These are phyloP conservation scores for Saccharomycopsis selenospora DNA, from an alignment of 805 yeast genomes.

Conservation along the genomic window DNA sequence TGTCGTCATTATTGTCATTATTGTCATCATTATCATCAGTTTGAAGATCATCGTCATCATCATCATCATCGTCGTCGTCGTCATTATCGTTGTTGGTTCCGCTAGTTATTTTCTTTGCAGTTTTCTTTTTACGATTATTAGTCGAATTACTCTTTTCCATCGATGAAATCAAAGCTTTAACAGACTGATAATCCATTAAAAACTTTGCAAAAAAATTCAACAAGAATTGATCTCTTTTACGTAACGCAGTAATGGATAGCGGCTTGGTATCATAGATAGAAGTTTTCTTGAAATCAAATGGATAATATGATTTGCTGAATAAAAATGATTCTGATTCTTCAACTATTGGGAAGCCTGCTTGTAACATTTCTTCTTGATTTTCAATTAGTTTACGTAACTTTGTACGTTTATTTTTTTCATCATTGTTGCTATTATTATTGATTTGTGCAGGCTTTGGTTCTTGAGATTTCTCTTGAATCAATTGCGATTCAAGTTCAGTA, in stretches of 20 bases:
- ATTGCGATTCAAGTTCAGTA: background rate
- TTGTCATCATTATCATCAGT: background rate
- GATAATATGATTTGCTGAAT: constrained; percentile 11
- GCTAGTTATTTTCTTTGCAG: background rate
- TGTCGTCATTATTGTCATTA: background rate
- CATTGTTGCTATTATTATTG: too few relatives aligned
- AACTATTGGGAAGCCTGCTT: constrained; percentile 7
- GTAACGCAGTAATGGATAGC: constrained; percentile 10
- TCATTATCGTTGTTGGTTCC: background rate
- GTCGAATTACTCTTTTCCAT: constrained; percentile 7
- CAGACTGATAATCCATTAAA: constrained; percentile 7
- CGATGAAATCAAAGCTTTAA: constrained; percentile 7
- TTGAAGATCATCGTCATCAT: background rate
- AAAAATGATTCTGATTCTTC: constrained; percentile 4
- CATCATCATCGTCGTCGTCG: background rate
- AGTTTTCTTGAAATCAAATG: constrained; percentile 4
- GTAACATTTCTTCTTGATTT: constrained; percentile 1
- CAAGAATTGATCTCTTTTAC: constrained; percentile 10
- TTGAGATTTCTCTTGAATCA: background rate
- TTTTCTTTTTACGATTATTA: too few relatives aligned
- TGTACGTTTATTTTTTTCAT: background rate
- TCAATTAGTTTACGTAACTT: background rate
- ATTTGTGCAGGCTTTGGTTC: background rate
- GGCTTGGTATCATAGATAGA: constrained; percentile 7
- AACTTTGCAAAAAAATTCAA: constrained; percentile 14